phyloP scores from a whole-genome alignment of 2,329 filamentous ascomycete genomes.

The Colletotrichum trifolii region DNA sequence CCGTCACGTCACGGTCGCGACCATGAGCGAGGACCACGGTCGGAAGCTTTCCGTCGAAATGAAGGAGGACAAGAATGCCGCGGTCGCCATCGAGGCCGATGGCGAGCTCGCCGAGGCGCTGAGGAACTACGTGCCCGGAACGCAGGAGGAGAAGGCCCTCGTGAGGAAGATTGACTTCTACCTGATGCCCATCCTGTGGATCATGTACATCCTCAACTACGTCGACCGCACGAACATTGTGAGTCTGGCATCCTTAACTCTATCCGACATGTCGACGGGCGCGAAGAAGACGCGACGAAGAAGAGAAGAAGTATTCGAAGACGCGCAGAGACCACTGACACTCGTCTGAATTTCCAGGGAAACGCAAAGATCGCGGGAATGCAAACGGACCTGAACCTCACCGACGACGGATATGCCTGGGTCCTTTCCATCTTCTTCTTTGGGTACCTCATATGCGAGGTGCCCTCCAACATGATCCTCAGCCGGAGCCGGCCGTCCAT shows the following conservation, averaged over 20 bases:
- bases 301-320: background rate
- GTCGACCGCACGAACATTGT: slow-evolving; percentile 45
- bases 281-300: background rate
- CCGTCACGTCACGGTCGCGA: background rate
- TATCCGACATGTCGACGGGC: background rate
- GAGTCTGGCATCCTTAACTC: slow-evolving; percentile 11
- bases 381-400: slow-evolving; percentile 56
- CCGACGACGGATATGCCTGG: slow-evolving; percentile 61
- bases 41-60: slow-evolving; percentile 34
- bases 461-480: slow-evolving; percentile 65
- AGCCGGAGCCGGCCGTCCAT: slow-evolving; percentile 58
- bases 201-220: slow-evolving; percentile 44
- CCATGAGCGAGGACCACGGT: slow-evolving; percentile 20
- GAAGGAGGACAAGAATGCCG: slow-evolving; percentile 36
- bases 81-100: slow-evolving; percentile 29
- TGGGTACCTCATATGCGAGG: slow-evolving; percentile 63
- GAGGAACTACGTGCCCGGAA: slow-evolving; percentile 42
- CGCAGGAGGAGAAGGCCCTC: slow-evolving; percentile 39
- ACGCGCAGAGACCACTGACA: slow-evolving; percentile 8
- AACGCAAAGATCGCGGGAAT: slow-evolving; percentile 65
- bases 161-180: slow-evolving; percentile 37
- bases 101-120: slow-evolving; percentile 41
- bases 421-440: slow-evolving; percentile 66
- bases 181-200: slow-evolving; percentile 13
- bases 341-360: slow-evolving; percentile 42